Conservation (phyloP, 306 rosid genomes). For the Lotus japonicus region DNA sequence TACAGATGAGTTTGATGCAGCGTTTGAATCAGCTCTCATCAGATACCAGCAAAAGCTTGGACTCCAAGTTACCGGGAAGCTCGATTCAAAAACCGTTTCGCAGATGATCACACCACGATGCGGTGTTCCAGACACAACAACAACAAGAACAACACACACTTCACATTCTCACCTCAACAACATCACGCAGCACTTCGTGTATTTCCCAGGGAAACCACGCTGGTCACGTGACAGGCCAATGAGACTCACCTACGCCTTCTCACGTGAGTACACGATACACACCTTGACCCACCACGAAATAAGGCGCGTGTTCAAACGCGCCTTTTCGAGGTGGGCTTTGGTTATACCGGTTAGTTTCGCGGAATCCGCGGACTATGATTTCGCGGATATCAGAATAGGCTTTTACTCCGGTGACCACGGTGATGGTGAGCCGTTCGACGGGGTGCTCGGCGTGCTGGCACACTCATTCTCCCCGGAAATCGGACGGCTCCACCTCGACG, state of each 20-base stretch:
- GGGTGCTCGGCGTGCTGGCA: conserved; percentile 70
- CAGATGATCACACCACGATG: conserved; percentile 50
- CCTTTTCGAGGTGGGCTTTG: conserved; percentile 59
- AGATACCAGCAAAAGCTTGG: conserved; percentile 46
- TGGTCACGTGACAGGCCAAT: conserved; percentile 64
- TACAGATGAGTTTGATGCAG: conserved; percentile 25
- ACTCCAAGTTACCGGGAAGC: conserved; percentile 44
- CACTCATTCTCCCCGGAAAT: conserved; percentile 81
- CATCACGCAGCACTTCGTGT: conserved; percentile 27
- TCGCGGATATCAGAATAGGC: conserved; percentile 61
- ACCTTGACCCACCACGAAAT: conserved; percentile 38
- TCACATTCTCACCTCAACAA: too few species aligned
- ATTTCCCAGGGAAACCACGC: conserved; percentile 65
- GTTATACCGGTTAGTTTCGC: conserved; percentile 63
- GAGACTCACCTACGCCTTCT: conserved; percentile 59
- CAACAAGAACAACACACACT: too few species aligned
- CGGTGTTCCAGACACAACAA: conserved; percentile 34
- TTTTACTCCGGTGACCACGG: conserved; percentile 74
- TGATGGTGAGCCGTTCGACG: conserved; percentile 80
- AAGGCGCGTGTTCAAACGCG: conserved; percentile 28
- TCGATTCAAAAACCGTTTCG: conserved; percentile 35
- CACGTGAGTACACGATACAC: conserved; percentile 28
- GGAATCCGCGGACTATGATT: conserved; percentile 40
- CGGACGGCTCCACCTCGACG: conserved; percentile 77
- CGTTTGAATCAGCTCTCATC: conserved; percentile 26